phyloP scores from a whole-genome alignment of 352 stramenopile species.

The Phytophthora citricola region DNA sequence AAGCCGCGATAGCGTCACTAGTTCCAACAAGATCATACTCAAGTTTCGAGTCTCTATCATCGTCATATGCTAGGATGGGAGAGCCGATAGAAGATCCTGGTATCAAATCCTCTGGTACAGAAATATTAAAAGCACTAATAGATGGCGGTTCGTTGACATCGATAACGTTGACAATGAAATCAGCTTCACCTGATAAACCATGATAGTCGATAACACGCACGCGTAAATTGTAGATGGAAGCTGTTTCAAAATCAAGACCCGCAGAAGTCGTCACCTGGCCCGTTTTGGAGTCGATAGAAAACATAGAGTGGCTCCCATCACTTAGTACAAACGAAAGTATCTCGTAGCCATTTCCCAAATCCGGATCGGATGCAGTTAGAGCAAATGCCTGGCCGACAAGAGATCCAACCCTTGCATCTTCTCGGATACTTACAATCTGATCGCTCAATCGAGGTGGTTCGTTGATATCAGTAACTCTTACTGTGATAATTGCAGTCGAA shows the following conservation, averaged over 20 bases:
- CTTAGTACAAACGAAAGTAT: constrained; percentile 15
- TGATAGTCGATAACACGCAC: constrained; percentile 23
- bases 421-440: constrained; percentile 21
- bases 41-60: constrained; percentile 15
- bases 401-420: constrained; percentile 22
- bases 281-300: constrained; percentile 26
- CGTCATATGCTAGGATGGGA: constrained; percentile 19
- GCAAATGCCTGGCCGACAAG: constrained; percentile 16
- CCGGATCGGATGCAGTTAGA: constrained; percentile 20
- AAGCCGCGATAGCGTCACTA: constrained; percentile 8
- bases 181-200: constrained; percentile 15
- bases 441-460: constrained; percentile 21
- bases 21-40: constrained; percentile 22
- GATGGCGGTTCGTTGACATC: constrained; percentile 37
- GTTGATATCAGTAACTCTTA: constrained; percentile 28
- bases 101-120: constrained; percentile 21
- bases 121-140: constrained; percentile 21
- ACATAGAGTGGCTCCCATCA: constrained; percentile 1
- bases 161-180: constrained; percentile 20
- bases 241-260: constrained; percentile 25
- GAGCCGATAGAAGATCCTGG: constrained; percentile 27
- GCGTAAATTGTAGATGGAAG: constrained; percentile 12
- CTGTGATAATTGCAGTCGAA: constrained; percentile 14
- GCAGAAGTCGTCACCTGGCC: constrained; percentile 19
- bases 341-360: constrained; percentile 26